Conservation (phyloP, 129 eudicot species). For the Ambrosia trifida region DNA sequence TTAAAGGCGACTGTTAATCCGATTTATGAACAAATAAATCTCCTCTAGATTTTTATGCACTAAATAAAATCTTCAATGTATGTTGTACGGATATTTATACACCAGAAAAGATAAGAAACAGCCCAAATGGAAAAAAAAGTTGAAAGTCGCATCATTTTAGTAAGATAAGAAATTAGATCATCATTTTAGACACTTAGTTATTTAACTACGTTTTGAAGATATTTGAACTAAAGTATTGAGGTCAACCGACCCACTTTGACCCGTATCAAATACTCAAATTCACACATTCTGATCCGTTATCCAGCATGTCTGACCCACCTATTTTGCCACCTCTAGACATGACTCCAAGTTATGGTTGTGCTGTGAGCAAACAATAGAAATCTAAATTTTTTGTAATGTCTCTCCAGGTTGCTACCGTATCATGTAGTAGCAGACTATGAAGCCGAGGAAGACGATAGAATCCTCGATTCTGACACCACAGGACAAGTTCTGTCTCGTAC, state of each 20-base stretch:
- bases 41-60: background rate
- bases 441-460: conserved; percentile 57
- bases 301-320: background rate
- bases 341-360: background rate
- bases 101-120: too few relatives aligned
- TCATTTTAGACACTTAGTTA: too few relatives aligned
- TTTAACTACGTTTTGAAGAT: too few relatives aligned
- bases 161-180: too few relatives aligned
- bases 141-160: too few relatives aligned
- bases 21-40: too few relatives aligned
- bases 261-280: background rate
- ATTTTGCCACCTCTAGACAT: background rate
- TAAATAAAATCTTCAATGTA: background rate
- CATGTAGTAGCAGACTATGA: conserved; percentile 46
- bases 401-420: conserved; percentile 71
- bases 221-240: too few relatives aligned
- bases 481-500: conserved; percentile 39
- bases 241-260: too few relatives aligned
- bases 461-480: conserved; percentile 45
- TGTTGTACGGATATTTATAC: too few relatives aligned
- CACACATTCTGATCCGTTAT: background rate
- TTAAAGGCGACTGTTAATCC: too few relatives aligned
- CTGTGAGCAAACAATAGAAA: background rate
- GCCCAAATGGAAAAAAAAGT: too few relatives aligned
- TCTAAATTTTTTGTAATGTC: background rate